These are phyloP conservation scores for Tylopilus intermedius DNA, from an alignment of 768 basidiomycete genomes.

Conservation along the genomic window DNA sequence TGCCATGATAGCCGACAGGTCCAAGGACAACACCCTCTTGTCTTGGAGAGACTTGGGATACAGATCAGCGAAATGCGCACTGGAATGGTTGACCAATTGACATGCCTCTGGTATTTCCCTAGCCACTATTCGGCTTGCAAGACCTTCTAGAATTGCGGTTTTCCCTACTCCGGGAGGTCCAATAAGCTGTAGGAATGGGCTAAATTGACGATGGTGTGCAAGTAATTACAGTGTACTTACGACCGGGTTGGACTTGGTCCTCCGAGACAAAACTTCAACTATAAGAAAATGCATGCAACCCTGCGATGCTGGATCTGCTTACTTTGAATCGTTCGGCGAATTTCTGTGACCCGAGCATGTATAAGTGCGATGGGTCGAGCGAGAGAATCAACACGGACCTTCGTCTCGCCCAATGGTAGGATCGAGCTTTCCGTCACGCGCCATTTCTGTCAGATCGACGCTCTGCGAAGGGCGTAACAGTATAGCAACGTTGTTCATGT, in stretches of 20 bases:
- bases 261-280: constrained; percentile 64
- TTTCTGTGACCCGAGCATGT: constrained; percentile 45
- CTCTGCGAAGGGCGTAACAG: constrained; percentile 42
- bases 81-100: too few relatives aligned
- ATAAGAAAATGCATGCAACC: neutral
- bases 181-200: too few relatives aligned
- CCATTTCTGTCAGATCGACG: constrained; percentile 79
- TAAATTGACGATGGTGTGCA: too few relatives aligned
- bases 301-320: constrained; percentile 20
- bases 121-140: too few relatives aligned
- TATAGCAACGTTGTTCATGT: neutral
- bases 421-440: constrained; percentile 80
- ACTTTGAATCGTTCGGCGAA: constrained; percentile 89
- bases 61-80: too few relatives aligned
- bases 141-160: too few relatives aligned
- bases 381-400: constrained; percentile 36
- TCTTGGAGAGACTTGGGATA: constrained; percentile 65
- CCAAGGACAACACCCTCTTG: constrained; percentile 82
- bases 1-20: constrained; percentile 78
- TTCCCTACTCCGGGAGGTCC: too few relatives aligned
- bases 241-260: constrained; percentile 92
- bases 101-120: too few relatives aligned
- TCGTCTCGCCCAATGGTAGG: constrained; percentile 88
- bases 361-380: neutral
- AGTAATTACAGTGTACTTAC: constrained; percentile 33